Conservation (phyloP, 306 rosid genomes). For the Gynostemma pentaphyllum region DNA sequence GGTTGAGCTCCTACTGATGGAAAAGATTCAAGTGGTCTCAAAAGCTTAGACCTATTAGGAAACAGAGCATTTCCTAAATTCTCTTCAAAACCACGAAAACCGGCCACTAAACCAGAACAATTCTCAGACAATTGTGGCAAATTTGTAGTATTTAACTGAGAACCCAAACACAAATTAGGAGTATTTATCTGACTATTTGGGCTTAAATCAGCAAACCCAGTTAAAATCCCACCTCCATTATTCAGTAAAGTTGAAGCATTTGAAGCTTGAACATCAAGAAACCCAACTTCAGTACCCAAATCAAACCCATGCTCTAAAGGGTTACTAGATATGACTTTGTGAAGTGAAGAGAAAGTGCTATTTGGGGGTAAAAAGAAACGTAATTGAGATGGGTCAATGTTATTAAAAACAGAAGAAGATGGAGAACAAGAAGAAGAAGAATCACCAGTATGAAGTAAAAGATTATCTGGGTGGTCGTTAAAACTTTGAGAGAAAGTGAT, state of each 20-base stretch:
- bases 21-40: conserved; percentile 47
- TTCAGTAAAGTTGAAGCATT: conserved; percentile 10
- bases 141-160: conserved; percentile 23
- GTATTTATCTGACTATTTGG: conserved; percentile 21
- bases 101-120: conserved; percentile 1
- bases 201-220: conserved; percentile 34
- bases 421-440: conserved; percentile 59
- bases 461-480: conserved; percentile 20
- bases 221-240: conserved; percentile 16
- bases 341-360: conserved; percentile 35
- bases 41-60: conserved; percentile 29
- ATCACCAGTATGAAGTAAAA: conserved; percentile 39
- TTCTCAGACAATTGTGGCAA: neutral
- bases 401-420: conserved; percentile 33
- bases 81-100: conserved; percentile 35
- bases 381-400: conserved; percentile 48
- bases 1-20: conserved; percentile 49
- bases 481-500: conserved; percentile 30
- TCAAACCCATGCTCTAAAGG: conserved; percentile 51
- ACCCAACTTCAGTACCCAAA: conserved; percentile 39
- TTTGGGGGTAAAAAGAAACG: conserved; percentile 50
- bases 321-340: conserved; percentile 24
- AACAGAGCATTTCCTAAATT: conserved; percentile 37
- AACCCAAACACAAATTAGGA: conserved; percentile 28
- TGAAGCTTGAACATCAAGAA: conserved; percentile 18